Base-by-base conservation (phyloP, 768 basidiomycete genomes). In the Suillus subluteus region DNA sequence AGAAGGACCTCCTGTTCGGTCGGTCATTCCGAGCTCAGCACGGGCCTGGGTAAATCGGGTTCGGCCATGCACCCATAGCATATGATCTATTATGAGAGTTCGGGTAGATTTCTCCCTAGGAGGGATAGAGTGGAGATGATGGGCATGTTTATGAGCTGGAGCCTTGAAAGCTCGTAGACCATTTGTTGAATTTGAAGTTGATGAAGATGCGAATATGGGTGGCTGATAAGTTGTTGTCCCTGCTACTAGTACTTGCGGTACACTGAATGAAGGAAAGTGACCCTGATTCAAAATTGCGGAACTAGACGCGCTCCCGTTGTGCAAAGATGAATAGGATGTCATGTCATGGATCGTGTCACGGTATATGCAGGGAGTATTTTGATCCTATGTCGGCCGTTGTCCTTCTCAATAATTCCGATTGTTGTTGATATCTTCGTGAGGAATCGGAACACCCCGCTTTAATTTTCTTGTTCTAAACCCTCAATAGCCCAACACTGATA, bases 41-140 rank as follows among this genome's bases (percentile, higher is more conserved):
- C 92, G 86, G 5, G 91, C 92, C 76, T 95, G 94, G 9, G 90
- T 88, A 69, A 93, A 92, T 66, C 94, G 85, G 16, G 92, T 92
- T 68, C 89, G 83, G 13, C 84, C 88, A 76, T 95, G 94, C 8
- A 90, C 90, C 91, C 91, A 95, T 59, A 94, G 81, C 84, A 94
- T 88, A 77, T 95, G 91, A 77, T 95, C 94, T 65, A 95, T 87
- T 71, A 95, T 95, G 65, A 95, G 82, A 12, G 92, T 95, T 40
- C 92, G 82, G 9, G 93, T 94, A n/a, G 91, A 91, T 81, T 95
- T 95, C 77, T 95, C 93, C 46, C 91, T 81, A 3, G 92, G 94
- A 3, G 93, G 93, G 40, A 95, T 94, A 2, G 91, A 88, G 74
- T 95, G 93, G 2, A 95, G 79, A 74, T 95, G 92, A 75, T 95